Percentiles rank a stretch among this genome's conserved stretches.
These are phyloP conservation scores for Nicotiana paniculata DNA, from an alignment of 257 asterid genomes.

Conservation along the genomic window DNA sequence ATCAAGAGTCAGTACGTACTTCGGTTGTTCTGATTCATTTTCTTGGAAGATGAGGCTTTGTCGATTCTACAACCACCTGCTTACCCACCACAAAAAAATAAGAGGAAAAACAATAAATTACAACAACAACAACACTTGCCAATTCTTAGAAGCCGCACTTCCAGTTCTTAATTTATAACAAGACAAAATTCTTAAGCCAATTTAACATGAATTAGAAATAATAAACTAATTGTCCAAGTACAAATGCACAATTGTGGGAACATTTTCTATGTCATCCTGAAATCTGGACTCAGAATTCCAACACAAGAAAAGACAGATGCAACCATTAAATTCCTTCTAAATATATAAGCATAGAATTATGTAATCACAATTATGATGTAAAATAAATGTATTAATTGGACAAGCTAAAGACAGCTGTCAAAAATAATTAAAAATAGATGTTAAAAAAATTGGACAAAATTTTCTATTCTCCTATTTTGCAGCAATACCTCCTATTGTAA, in stretches of 20 bases:
- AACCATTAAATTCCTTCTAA: not conserved
- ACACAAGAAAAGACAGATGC: not conserved
- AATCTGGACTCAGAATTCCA: slow-evolving; percentile 3
- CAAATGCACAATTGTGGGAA: not conserved
- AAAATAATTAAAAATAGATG: not conserved
- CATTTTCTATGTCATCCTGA: not conserved
- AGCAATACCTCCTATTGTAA: not conserved
- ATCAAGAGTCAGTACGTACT: slow-evolving; percentile 20
- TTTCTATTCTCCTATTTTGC: not conserved
- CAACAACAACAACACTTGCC: not conserved
- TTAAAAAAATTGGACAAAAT: not conserved
- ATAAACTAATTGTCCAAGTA: not conserved
- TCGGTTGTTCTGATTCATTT: slow-evolving; percentile 25
- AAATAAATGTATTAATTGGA: not conserved
- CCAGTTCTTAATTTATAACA: not conserved
- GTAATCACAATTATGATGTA: not conserved
- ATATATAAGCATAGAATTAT: not conserved
- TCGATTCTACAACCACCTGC: slow-evolving; percentile 96
- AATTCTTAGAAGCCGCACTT: not conserved
- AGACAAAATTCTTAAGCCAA: not conserved
- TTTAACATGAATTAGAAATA: not conserved
- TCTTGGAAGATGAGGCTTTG: slow-evolving; percentile 67
- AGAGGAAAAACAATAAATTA: not conserved
- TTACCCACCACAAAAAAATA: not conserved
- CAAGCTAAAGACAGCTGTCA: not conserved